phyloP scores from a whole-genome alignment of 129 eudicot genomes.

The Escallonia rubra region DNA sequence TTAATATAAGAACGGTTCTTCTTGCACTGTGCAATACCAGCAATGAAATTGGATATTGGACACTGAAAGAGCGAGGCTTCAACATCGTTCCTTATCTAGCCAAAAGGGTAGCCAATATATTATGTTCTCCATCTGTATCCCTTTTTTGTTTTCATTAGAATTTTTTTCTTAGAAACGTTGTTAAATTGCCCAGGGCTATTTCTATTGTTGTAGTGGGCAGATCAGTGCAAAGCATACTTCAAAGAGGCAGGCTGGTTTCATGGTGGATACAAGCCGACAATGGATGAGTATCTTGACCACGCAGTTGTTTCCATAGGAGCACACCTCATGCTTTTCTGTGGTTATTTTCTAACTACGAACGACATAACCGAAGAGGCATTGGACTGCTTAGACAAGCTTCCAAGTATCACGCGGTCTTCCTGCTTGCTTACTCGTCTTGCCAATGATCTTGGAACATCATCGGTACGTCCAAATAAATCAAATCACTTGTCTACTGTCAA shows the following conservation, averaged over 20 bases:
- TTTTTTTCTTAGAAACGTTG: background rate
- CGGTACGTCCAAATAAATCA: too few relatives aligned
- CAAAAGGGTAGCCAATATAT: conserved; percentile 5
- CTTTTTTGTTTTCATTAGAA: too few relatives aligned
- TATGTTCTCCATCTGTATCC: background rate
- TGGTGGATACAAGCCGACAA: conserved; percentile 14
- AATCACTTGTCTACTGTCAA: too few relatives aligned
- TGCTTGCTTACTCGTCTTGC: conserved; percentile 16
- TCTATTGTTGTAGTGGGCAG: background rate
- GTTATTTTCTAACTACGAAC: conserved; percentile 1
- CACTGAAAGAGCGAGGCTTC: conserved; percentile 7
- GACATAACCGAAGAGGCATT: background rate
- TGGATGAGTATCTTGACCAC: conserved; percentile 20
- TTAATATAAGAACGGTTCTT: background rate
- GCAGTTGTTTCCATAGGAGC: conserved; percentile 6
- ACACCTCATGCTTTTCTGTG: background rate
- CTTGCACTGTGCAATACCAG: conserved; percentile 8
- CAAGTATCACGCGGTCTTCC: conserved; percentile 4
- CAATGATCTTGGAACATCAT: too few relatives aligned
- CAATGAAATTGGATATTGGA: too few relatives aligned
- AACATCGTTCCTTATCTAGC: conserved; percentile 7
- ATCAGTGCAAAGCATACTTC: background rate
- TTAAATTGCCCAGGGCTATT: background rate
- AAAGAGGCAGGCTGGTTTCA: conserved; percentile 1
- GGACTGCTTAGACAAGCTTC: background rate